These are phyloP conservation scores for Agrocybe praecox DNA, from an alignment of 768 basidiomycete species.

Conservation along the genomic window DNA sequence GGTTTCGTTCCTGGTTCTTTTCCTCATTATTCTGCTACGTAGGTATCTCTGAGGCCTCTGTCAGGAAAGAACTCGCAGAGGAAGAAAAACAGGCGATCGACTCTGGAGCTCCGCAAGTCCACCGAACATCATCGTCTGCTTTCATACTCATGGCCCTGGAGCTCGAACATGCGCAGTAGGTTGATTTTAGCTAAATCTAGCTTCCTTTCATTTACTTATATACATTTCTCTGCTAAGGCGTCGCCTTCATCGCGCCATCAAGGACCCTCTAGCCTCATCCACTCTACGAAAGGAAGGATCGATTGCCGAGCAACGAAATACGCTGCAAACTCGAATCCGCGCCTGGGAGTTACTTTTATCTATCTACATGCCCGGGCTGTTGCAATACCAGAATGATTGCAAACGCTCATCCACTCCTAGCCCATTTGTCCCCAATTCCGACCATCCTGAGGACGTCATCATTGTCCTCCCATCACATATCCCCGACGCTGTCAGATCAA, in stretches of 20 bases:
- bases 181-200: background rate
- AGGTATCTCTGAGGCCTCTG: constrained; percentile 1
- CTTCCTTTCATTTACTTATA: constrained; percentile 2
- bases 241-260: no score
- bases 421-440: background rate
- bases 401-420: background rate
- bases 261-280: no score
- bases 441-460: background rate
- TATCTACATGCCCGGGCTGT: constrained; percentile 15
- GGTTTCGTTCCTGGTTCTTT: background rate
- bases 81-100: background rate
- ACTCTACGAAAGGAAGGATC: constrained; percentile 6
- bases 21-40: background rate
- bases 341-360: background rate
- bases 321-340: background rate
- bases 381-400: constrained; percentile 3
- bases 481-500: background rate
- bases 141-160: background rate
- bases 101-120: background rate
- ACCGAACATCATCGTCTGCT: background rate
- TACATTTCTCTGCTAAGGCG: background rate
- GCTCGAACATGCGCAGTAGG: constrained; percentile 6
- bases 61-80: background rate
- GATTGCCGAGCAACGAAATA: background rate
- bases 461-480: constrained; percentile 11